Evolutionary conservation across 1,284 basidiomycete genomes (phyloP).

Genomic region (Rhodotorula sp.): DNA sequence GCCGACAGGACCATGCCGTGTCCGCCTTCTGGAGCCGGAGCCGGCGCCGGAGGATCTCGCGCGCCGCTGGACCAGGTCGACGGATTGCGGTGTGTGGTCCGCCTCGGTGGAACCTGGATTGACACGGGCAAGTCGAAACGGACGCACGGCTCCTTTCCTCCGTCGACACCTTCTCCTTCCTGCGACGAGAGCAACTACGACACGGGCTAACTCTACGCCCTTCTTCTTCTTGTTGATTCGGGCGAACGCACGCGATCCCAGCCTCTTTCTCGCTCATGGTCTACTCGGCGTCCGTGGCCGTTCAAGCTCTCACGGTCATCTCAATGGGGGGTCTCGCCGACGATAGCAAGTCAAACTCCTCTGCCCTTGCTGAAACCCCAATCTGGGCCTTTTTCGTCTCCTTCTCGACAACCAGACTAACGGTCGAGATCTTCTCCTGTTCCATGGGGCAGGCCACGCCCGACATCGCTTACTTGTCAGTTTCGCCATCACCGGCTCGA

Average conservation of each 20-base stretch:
- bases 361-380: not conserved
- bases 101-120: slow-evolving; percentile 26
- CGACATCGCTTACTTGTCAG: slow-evolving; percentile 71
- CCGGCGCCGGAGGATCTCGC: not conserved
- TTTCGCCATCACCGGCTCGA: slow-evolving; percentile 70
- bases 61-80: not conserved
- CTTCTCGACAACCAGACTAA: not conserved
- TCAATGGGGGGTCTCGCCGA: slow-evolving; percentile 86
- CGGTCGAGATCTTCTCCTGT: not conserved
- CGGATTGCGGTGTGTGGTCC: slow-evolving; percentile 27
- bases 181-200: not conserved
- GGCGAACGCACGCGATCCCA: not conserved
- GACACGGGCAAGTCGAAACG: slow-evolving; percentile 26
- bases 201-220: not conserved
- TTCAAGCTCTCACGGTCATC: slow-evolving; percentile 85
- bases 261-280: slow-evolving; percentile 39
- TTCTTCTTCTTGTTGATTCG: no score
- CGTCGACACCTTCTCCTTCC: not conserved
- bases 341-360: slow-evolving; percentile 56
- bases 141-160: not conserved
- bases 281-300: slow-evolving; percentile 75
- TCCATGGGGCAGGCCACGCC: slow-evolving; percentile 59
- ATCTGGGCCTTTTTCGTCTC: not conserved
- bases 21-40: slow-evolving; percentile 8
- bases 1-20: slow-evolving; percentile 22